Percentiles rank a stretch among this genome's conserved stretches.
These are phyloP conservation scores for Coprinopsis sp. DNA, from an alignment of 768 basidiomycete species.

Conservation along the genomic window DNA sequence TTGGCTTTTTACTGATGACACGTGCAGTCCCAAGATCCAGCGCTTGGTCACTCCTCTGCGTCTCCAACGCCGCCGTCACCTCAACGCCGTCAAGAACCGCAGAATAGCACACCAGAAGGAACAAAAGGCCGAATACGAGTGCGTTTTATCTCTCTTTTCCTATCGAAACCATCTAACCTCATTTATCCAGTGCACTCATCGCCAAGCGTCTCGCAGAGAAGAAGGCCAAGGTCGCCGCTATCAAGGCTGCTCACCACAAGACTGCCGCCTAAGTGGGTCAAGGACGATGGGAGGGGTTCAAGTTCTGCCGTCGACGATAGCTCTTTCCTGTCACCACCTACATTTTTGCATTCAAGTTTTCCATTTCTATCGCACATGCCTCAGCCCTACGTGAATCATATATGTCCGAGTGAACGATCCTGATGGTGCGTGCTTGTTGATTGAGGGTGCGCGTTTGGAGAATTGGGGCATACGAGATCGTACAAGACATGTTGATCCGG, in stretches of 20 bases:
- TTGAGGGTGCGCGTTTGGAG: too few relatives aligned
- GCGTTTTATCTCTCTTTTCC: constrained; percentile 21
- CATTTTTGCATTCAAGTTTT: too few relatives aligned
- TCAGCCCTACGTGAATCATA: too few relatives aligned
- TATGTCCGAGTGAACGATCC: too few relatives aligned
- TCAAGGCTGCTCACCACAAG: constrained; percentile 73
- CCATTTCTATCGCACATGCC: too few relatives aligned
- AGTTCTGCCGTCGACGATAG: too few relatives aligned
- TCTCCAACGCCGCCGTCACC: constrained; percentile 94
- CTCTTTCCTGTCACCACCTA: too few relatives aligned
- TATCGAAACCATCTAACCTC: not conserved
- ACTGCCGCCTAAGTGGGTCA: constrained; percentile 11
- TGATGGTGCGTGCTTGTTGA: too few relatives aligned
- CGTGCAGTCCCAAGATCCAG: constrained; percentile 86
- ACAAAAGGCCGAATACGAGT: constrained; percentile 93
- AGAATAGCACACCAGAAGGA: constrained; percentile 90
- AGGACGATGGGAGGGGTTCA: not conserved
- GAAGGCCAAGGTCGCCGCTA: constrained; percentile 85
- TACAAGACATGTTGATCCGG: too few relatives aligned
- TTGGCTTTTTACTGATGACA: not conserved
- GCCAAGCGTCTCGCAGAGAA: constrained; percentile 90
- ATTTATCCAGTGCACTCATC: constrained; percentile 50
- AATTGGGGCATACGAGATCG: too few relatives aligned
- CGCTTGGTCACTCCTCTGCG: constrained; percentile 92
- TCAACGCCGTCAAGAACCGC: constrained; percentile 82